phyloP scores from a whole-genome alignment of 1,284 basidiomycete species.

The Tilletia indica region DNA sequence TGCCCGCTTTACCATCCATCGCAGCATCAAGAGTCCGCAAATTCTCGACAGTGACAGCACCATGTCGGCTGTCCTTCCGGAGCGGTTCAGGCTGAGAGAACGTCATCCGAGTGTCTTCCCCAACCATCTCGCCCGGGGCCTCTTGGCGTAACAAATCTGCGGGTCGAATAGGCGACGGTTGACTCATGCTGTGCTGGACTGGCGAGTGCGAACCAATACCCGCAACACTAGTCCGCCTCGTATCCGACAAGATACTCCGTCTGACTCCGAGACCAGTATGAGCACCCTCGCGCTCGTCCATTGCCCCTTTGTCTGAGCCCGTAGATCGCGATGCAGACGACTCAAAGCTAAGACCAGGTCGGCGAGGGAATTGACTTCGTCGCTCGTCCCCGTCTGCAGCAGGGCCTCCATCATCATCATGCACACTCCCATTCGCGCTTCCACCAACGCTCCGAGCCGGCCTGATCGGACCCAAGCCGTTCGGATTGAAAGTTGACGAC shows the following conservation, averaged over 20 bases:
- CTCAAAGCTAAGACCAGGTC: neutral
- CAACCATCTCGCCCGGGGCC: neutral
- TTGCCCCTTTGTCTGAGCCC: neutral
- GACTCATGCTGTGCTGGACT: neutral
- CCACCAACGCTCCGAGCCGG: neutral
- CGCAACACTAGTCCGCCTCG: neutral
- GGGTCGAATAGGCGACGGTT: neutral
- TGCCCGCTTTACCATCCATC: neutral
- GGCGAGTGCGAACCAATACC: neutral
- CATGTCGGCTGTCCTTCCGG: neutral
- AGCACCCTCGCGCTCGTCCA: too few species aligned
- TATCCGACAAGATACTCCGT: neutral
- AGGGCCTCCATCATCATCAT: neutral
- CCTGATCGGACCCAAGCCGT: neutral
- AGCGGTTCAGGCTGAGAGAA: slow-evolving; percentile 12
- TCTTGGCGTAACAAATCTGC: neutral
- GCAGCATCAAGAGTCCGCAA: neutral
- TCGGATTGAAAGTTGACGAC: neutral
- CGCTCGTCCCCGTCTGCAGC: neutral
- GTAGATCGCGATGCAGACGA: slow-evolving; percentile 6
- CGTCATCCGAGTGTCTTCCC: neutral
- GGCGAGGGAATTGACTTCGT: neutral
- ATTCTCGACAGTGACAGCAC: neutral
- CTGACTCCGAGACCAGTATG: too few species aligned
- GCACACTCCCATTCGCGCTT: neutral